These are phyloP conservation scores for Aureobasidium sp. DNA, from an alignment of 2,329 filamentous ascomycete species.

Conservation along the genomic window DNA sequence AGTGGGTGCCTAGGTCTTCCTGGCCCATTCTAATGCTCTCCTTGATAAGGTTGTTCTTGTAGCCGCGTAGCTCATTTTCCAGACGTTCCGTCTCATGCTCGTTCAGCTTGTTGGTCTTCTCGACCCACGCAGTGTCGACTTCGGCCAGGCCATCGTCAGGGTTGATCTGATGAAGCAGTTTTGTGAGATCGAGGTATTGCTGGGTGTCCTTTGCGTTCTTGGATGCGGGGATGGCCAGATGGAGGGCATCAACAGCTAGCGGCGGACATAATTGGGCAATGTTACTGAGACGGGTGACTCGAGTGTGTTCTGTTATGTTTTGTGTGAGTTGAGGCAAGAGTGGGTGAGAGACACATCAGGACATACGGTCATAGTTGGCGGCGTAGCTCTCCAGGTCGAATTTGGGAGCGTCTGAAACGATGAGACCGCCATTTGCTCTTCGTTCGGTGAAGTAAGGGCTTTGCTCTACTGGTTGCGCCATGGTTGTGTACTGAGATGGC, in stretches of 20 bases:
- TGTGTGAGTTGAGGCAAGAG: not conserved
- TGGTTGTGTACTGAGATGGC: not conserved
- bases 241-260: constrained; percentile 73
- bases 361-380: constrained; percentile 72
- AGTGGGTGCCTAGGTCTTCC: constrained; percentile 81
- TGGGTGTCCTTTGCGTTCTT: constrained; percentile 67
- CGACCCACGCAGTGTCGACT: constrained; percentile 69
- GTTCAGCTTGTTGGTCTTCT: constrained; percentile 58
- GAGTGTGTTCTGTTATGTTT: constrained; percentile 80
- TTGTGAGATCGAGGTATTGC: constrained; percentile 63
- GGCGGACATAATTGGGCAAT: constrained; percentile 73
- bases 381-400: constrained; percentile 90
- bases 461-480: constrained; percentile 17
- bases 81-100: constrained; percentile 65
- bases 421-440: constrained; percentile 13
- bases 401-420: constrained; percentile 17
- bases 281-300: constrained; percentile 70
- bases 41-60: constrained; percentile 95
- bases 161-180: constrained; percentile 54
- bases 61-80: constrained; percentile 78
- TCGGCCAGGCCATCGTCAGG: constrained; percentile 62
- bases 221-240: constrained; percentile 66
- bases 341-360: not conserved
- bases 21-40: constrained; percentile 97
- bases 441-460: constrained; percentile 15